Evolutionary conservation across 2,329 filamentous ascomycete genomes (phyloP).

Genomic region (Penicillium fuscoglaucum): DNA sequence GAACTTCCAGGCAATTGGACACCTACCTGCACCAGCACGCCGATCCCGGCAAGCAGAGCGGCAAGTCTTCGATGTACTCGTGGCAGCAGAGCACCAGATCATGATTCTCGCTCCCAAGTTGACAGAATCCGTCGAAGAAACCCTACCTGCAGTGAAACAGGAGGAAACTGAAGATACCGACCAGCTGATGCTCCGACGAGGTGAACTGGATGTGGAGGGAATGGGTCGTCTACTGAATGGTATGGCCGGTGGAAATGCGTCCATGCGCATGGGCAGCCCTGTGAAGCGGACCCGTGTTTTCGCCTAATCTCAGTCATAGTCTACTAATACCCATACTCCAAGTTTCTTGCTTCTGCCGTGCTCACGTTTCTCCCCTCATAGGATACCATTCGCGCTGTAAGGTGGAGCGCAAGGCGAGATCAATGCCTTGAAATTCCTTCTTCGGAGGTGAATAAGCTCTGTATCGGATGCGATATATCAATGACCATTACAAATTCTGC

Average conservation of each 20-base stretch:
- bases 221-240: slow-evolving; percentile 49
- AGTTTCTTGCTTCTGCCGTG: slow-evolving; percentile 3
- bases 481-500: slow-evolving; percentile 24
- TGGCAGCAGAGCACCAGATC: slow-evolving; percentile 44
- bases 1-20: slow-evolving; percentile 39
- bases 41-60: slow-evolving; percentile 23
- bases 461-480: slow-evolving; percentile 55
- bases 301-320: slow-evolving; percentile 29
- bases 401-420: slow-evolving; percentile 56
- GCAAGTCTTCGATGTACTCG: slow-evolving; percentile 40
- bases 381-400: slow-evolving; percentile 47
- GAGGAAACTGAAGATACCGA: slow-evolving; percentile 34
- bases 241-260: slow-evolving; percentile 39
- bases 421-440: slow-evolving; percentile 51
- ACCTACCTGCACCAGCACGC: slow-evolving; percentile 35
- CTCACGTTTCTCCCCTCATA: slow-evolving; percentile 11
- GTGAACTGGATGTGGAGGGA: slow-evolving; percentile 49
- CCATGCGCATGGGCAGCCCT: slow-evolving; percentile 38
- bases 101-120: slow-evolving; percentile 39
- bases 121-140: slow-evolving; percentile 27
- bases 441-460: slow-evolving; percentile 47
- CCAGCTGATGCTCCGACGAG: slow-evolving; percentile 43
- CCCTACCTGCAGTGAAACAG: slow-evolving; percentile 17
- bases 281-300: slow-evolving; percentile 41
- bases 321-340: slow-evolving; percentile 37